Evolutionary conservation across 495 filamentous ascomycete species (phyloP).

Genomic region (Xylaria venustula): DNA sequence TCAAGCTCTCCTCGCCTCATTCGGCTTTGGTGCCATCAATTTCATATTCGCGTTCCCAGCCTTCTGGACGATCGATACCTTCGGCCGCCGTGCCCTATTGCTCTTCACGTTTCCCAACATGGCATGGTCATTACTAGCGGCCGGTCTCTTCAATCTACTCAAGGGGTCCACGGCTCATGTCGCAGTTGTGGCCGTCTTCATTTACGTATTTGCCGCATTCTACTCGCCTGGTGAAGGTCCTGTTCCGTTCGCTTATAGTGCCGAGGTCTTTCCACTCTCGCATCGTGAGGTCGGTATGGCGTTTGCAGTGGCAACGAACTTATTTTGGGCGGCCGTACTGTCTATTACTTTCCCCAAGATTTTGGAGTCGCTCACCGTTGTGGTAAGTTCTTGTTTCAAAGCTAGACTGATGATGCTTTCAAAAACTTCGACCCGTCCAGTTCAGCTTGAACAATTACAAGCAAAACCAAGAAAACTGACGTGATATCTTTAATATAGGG

Average conservation of each 20-base stretch:
- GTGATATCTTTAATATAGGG: conserved; percentile 18
- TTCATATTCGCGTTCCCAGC: conserved; percentile 65
- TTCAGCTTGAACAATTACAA: conserved; percentile 3
- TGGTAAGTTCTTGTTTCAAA: conserved; percentile 21
- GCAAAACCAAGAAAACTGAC: conserved; percentile 8
- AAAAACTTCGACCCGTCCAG: too few species aligned
- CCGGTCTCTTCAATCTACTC: conserved; percentile 57
- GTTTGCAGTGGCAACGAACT: conserved; percentile 69
- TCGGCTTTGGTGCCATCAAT: conserved; percentile 61
- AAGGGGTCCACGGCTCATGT: conserved; percentile 42
- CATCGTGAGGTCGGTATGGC: conserved; percentile 76
- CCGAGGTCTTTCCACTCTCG: conserved; percentile 77
- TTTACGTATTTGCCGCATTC: conserved; percentile 66
- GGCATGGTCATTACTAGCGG: conserved; percentile 54
- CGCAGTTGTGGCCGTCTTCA: conserved; percentile 58
- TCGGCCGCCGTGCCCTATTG: conserved; percentile 60
- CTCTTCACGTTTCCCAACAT: conserved; percentile 66
- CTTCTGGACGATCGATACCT: conserved; percentile 67
- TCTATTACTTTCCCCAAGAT: conserved; percentile 70
- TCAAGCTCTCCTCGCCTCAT: conserved; percentile 52
- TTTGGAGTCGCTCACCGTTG: conserved; percentile 50
- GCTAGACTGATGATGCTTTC: too few species aligned
- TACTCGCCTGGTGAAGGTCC: conserved; percentile 72
- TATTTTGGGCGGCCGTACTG: conserved; percentile 72
- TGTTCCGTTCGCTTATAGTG: conserved; percentile 72